A percentile compares a stretch with the other conserved stretches of the same genome.
Evolutionary conservation across 192 early-diverging fungal genomes (phyloP).

Genomic region (Mortierella claussenii): DNA sequence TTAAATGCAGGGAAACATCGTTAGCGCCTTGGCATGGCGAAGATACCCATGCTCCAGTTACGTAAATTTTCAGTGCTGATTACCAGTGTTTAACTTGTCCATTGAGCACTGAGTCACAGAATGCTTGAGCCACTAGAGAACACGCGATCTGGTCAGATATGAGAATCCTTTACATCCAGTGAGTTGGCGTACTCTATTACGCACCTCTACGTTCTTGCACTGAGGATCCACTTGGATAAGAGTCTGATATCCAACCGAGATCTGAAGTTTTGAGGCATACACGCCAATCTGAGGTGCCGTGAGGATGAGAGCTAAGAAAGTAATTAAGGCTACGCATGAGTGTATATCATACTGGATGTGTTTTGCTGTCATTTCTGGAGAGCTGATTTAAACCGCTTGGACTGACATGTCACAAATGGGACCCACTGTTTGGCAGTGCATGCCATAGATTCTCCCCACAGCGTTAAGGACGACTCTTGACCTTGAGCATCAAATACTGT

Average conservation of each 20-base stretch:
- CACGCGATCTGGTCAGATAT: not conserved
- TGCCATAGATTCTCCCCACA: slow-evolving; percentile 34
- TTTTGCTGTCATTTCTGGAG: not conserved
- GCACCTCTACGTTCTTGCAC: slow-evolving; percentile 49
- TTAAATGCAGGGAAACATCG: too few species aligned
- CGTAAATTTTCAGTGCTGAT: not conserved
- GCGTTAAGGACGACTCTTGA: slow-evolving; percentile 12
- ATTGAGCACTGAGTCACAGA: slow-evolving; percentile 11
- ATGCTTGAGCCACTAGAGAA: slow-evolving; percentile 40
- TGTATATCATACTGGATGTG: not conserved
- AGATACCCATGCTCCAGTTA: not conserved
- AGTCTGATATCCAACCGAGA: slow-evolving; percentile 24
- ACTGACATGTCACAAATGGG: not conserved
- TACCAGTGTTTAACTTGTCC: slow-evolving; percentile 16
- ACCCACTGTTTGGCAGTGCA: slow-evolving; percentile 15
- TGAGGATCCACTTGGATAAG: slow-evolving; percentile 37
- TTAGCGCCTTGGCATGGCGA: not conserved
- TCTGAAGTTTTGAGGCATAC: slow-evolving; percentile 29
- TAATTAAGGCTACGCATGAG: not conserved
- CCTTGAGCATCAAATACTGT: slow-evolving; percentile 37
- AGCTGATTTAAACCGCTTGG: not conserved
- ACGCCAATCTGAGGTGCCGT: slow-evolving; percentile 27
- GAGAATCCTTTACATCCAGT: not conserved
- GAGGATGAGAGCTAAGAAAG: slow-evolving; percentile 18
- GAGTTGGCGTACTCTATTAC: too few species aligned